These are phyloP conservation scores for Saccharomycopsis sp. DNA, from an alignment of 805 yeast genomes.

Conservation along the genomic window DNA sequence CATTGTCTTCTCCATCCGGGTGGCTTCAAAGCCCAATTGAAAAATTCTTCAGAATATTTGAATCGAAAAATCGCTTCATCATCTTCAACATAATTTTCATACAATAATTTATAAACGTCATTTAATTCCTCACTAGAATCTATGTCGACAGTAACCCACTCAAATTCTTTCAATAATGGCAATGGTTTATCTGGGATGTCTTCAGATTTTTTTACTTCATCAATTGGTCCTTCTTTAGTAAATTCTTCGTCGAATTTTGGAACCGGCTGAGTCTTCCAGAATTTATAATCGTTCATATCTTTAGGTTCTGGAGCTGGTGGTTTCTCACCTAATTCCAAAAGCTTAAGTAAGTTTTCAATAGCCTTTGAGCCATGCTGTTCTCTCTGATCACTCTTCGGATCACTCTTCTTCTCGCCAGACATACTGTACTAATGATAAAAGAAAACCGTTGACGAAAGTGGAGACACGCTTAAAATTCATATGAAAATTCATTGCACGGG, in stretches of 20 bases:
- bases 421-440: too few relatives aligned
- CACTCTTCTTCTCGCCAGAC: not conserved
- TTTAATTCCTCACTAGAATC: conserved; percentile 47
- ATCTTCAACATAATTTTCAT: conserved; percentile 93
- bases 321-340: conserved; percentile 45
- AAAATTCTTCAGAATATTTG: conserved; percentile 74
- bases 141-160: conserved; percentile 79
- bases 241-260: conserved; percentile 58
- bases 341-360: conserved; percentile 54
- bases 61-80: conserved; percentile 87
- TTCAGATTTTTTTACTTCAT: conserved; percentile 53
- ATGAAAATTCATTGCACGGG: too few relatives aligned
- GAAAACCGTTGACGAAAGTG: too few relatives aligned
- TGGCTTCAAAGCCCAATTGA: conserved; percentile 88
- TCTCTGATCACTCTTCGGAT: not conserved
- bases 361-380: conserved; percentile 26
- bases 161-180: conserved; percentile 70
- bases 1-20: conserved; percentile 90
- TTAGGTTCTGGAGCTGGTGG: conserved; percentile 54
- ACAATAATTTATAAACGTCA: conserved; percentile 73
- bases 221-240: conserved; percentile 71
- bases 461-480: too few relatives aligned
- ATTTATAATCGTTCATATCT: conserved; percentile 83
- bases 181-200: conserved; percentile 68
- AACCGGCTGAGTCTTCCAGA: conserved; percentile 98